A percentile compares a stretch with the other conserved stretches of the same genome.
These are phyloP conservation scores for Diplodia intermedia DNA, from an alignment of 2,329 filamentous ascomycete species.

Conservation along the genomic window DNA sequence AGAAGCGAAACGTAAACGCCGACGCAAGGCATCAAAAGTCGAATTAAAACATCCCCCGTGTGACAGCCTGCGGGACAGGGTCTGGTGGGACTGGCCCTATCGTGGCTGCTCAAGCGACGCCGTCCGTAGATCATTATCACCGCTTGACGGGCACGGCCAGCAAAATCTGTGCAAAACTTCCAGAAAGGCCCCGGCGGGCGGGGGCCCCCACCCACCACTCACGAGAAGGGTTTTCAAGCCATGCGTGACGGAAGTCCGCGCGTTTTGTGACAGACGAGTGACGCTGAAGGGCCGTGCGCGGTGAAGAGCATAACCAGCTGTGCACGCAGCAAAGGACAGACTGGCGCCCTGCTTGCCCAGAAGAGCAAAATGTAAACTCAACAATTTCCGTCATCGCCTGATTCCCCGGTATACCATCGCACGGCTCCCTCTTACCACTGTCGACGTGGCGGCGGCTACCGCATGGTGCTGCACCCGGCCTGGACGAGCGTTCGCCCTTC, in stretches of 20 bases:
- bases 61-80: constrained; percentile 28
- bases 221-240: constrained; percentile 21
- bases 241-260: constrained; percentile 27
- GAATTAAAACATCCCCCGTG: constrained; percentile 10
- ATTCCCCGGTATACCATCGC: constrained; percentile 29
- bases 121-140: constrained; percentile 30
- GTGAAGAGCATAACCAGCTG: constrained; percentile 30
- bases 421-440: constrained; percentile 26
- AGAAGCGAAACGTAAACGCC: constrained; percentile 17
- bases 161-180: constrained; percentile 33
- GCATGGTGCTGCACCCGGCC: constrained; percentile 1
- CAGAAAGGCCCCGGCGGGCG: constrained; percentile 29
- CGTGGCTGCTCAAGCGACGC: constrained; percentile 21
- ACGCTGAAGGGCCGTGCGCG: constrained; percentile 11
- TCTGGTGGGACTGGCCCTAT: constrained; percentile 18
- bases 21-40: background rate
- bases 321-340: constrained; percentile 22
- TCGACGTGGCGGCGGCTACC: constrained; percentile 19
- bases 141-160: constrained; percentile 30
- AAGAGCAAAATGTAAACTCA: constrained; percentile 33
- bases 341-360: constrained; percentile 24
- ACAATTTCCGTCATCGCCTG: constrained; percentile 28
- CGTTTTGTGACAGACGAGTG: constrained; percentile 27
- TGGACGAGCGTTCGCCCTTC: background rate
- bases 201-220: constrained; percentile 27